These are phyloP conservation scores for Ophiostoma perfectum DNA, from an alignment of 2,329 filamentous ascomycete species.

Conservation along the genomic window DNA sequence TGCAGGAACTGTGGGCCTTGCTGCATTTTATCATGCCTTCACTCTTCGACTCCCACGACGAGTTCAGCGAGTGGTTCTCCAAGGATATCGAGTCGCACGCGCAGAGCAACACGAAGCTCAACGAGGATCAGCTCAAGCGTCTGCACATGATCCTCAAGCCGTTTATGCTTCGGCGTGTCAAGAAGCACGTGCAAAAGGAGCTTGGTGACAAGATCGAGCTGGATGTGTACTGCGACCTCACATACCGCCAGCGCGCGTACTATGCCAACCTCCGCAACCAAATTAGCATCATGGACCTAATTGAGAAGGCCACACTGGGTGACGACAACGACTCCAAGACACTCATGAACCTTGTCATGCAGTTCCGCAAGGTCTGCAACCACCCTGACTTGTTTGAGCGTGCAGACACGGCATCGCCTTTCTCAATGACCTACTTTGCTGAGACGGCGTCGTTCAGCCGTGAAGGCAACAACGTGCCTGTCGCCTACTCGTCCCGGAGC, in stretches of 20 bases:
- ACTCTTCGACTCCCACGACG: constrained; percentile 88
- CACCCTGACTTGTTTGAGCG: constrained; percentile 96
- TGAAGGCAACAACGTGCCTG: constrained; percentile 72
- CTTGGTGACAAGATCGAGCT: constrained; percentile 97
- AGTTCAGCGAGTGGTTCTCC: constrained; percentile 91
- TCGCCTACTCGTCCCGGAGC: constrained; percentile 83
- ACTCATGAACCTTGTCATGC: constrained; percentile 99
- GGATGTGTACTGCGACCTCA: constrained; percentile 94
- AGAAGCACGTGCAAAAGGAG: constrained; percentile 99
- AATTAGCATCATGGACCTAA: constrained; percentile 97
- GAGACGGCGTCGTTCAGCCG: constrained; percentile 94
- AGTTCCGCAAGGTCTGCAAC: constrained; percentile 99
- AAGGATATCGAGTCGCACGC: constrained; percentile 97
- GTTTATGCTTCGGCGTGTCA: constrained; percentile 98
- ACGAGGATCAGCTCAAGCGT: constrained; percentile 94
- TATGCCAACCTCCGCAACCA: constrained; percentile 91
- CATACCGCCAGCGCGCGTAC: constrained; percentile 89
- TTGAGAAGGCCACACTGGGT: constrained; percentile 91
- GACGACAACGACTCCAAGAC: constrained; percentile 94
- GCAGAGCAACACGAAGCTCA: constrained; percentile 98
- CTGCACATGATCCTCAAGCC: constrained; percentile 98
- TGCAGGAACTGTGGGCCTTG: constrained; percentile 97
- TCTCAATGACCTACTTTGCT: constrained; percentile 79
- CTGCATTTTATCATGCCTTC: constrained; percentile 99
- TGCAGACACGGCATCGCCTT: constrained; percentile 82